phyloP scores from a whole-genome alignment of 495 filamentous ascomycete species.

The Tirmania nivea region DNA sequence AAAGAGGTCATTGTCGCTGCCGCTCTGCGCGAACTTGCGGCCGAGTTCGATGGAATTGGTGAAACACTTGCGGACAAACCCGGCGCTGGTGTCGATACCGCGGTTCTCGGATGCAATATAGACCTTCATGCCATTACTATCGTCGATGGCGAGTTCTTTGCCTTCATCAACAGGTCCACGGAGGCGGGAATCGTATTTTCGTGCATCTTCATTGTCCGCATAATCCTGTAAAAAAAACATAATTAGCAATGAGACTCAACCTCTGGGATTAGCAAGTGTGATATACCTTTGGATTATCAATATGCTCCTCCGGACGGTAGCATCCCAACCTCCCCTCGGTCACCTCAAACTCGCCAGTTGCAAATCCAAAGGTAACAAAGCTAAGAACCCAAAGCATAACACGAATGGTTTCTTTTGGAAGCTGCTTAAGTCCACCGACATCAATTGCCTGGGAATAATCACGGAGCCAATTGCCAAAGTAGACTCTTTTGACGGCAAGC shows the following conservation, averaged over 20 bases:
- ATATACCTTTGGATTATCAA: slow-evolving; percentile 27
- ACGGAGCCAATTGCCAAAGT: slow-evolving; percentile 83
- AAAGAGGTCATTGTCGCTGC: slow-evolving; percentile 50
- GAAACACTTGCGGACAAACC: slow-evolving; percentile 50
- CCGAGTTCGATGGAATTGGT: slow-evolving; percentile 49
- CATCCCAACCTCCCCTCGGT: slow-evolving; percentile 69
- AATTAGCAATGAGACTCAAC: neutral
- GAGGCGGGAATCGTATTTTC: slow-evolving; percentile 55
- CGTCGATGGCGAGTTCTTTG: slow-evolving; percentile 55
- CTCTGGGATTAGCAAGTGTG: neutral
- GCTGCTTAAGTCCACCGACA: slow-evolving; percentile 69
- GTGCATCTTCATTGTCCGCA: slow-evolving; percentile 65
- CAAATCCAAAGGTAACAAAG: slow-evolving; percentile 51
- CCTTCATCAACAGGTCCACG: slow-evolving; percentile 62
- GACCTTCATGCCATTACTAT: slow-evolving; percentile 63
- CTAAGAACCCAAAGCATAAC: slow-evolving; percentile 43
- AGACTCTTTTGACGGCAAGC: slow-evolving; percentile 63
- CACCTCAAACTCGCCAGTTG: slow-evolving; percentile 76
- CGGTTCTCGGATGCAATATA: slow-evolving; percentile 69
- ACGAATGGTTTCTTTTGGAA: slow-evolving; percentile 72
- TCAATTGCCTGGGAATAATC: slow-evolving; percentile 69
- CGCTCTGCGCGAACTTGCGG: slow-evolving; percentile 38
- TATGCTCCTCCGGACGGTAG: slow-evolving; percentile 74
- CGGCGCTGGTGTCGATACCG: slow-evolving; percentile 50
- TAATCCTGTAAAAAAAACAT: slow-evolving; percentile 34